Evolutionary conservation across 2,329 filamentous ascomycete species (phyloP).

Genomic region (Didymella pomorum): DNA sequence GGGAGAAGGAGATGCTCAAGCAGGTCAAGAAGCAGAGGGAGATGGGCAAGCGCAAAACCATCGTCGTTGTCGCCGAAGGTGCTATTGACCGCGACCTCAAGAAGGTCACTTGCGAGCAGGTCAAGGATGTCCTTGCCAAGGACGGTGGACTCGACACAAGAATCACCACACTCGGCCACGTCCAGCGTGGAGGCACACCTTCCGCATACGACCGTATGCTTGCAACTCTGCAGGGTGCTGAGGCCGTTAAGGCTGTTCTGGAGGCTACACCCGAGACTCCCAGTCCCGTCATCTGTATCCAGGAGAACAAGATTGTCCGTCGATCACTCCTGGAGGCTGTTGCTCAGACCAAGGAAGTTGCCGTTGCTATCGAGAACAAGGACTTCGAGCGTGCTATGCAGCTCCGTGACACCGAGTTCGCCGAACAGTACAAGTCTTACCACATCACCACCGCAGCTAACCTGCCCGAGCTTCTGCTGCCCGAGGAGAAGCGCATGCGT

Average conservation of each 20-base stretch:
- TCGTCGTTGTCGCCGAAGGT: constrained; percentile 96
- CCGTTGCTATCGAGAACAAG: constrained; percentile 80
- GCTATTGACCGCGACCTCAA: constrained; percentile 75
- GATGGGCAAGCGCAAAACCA: constrained; percentile 94
- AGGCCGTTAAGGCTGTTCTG: constrained; percentile 45
- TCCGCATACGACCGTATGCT: constrained; percentile 96
- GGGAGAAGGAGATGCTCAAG: constrained; percentile 65
- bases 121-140: constrained; percentile 87
- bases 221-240: constrained; percentile 77
- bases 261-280: constrained; percentile 77
- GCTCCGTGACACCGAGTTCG: constrained; percentile 90
- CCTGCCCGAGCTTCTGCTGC: constrained; percentile 72
- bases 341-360: constrained; percentile 81
- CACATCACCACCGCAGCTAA: constrained; percentile 87
- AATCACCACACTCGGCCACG: constrained; percentile 93
- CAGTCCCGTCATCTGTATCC: constrained; percentile 94
- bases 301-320: constrained; percentile 95
- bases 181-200: constrained; percentile 92
- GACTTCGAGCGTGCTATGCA: constrained; percentile 89
- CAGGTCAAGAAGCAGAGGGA: constrained; percentile 72
- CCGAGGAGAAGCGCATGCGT: constrained; percentile 81
- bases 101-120: constrained; percentile 80
- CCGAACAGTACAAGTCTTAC: constrained; percentile 90
- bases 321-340: constrained; percentile 92
- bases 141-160: constrained; percentile 87